phyloP scores from a whole-genome alignment of 148 eudicot species.

The Euryodendron excelsum region DNA sequence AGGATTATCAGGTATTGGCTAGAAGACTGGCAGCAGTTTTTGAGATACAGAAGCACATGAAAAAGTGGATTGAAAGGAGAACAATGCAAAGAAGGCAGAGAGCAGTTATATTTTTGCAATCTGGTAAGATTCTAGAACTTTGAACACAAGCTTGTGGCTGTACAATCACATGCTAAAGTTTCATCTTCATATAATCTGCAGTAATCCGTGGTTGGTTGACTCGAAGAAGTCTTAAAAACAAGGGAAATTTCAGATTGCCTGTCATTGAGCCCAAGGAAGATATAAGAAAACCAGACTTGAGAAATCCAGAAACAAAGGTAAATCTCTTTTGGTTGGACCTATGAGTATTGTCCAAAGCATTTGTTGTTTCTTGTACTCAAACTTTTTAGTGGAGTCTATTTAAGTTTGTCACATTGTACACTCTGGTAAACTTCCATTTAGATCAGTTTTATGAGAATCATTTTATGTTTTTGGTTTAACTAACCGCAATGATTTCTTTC shows the following conservation, averaged over 20 bases:
- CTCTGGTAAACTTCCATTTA: not conserved
- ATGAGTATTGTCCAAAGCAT: not conserved
- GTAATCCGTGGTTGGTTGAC: constrained; percentile 43
- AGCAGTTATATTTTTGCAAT: constrained; percentile 32
- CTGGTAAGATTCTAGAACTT: constrained; percentile 23
- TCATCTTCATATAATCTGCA: constrained; percentile 3
- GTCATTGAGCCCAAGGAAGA: not conserved
- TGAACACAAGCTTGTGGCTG: not conserved
- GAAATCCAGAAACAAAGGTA: constrained; percentile 22
- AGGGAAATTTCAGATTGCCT: constrained; percentile 6
- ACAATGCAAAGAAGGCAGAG: constrained; percentile 13
- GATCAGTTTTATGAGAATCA: not conserved
- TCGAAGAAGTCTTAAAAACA: constrained; percentile 15
- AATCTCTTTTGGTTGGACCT: not conserved
- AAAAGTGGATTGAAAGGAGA: constrained; percentile 16
- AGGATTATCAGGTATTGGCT: constrained; percentile 14
- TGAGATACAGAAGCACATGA: constrained; percentile 30
- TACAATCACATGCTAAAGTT: not conserved
- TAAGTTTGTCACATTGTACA: not conserved
- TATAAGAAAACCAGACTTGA: constrained; percentile 6
- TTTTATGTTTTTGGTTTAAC: not conserved
- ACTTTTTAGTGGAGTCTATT: not conserved
- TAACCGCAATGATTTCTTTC: not conserved
- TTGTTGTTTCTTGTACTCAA: not conserved
- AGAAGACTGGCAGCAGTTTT: constrained; percentile 24